Conservation (phyloP, 495 filamentous ascomycete genomes). For the Penicillium goetzii region DNA sequence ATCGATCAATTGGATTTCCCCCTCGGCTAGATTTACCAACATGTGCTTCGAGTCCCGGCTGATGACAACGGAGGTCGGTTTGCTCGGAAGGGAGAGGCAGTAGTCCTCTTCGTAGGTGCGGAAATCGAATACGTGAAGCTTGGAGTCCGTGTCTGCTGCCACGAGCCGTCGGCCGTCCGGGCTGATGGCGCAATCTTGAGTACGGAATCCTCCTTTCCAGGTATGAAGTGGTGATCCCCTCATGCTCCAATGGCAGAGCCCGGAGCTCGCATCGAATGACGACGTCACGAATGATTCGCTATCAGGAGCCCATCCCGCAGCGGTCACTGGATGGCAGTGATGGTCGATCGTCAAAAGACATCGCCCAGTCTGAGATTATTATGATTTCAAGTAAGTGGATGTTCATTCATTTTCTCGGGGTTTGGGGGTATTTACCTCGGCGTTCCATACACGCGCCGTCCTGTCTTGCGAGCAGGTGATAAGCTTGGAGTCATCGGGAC, state of each 20-base stretch:
- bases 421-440: conserved; percentile 57
- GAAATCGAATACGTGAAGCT: conserved; percentile 84
- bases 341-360: conserved; percentile 65
- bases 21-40: conserved; percentile 79
- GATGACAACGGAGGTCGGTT: conserved; percentile 77
- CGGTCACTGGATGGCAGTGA: conserved; percentile 79
- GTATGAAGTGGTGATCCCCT: conserved; percentile 59
- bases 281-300: conserved; percentile 79
- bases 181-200: conserved; percentile 83
- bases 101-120: conserved; percentile 71
- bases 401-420: background rate
- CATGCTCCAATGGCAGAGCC: conserved; percentile 68
- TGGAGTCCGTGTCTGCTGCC: conserved; percentile 69
- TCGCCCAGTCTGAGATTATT: conserved; percentile 63
- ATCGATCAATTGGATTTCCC: conserved; percentile 75
- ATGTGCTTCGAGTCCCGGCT: conserved; percentile 77
- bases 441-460: conserved; percentile 78
- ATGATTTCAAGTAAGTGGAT: conserved; percentile 19
- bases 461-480: conserved; percentile 79
- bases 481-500: conserved; percentile 83
- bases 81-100: conserved; percentile 64
- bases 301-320: conserved; percentile 83
- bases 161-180: conserved; percentile 78
- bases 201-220: conserved; percentile 71
- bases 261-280: conserved; percentile 67